Base-by-base conservation (phyloP, 2,329 filamentous ascomycete species). In the Diaporthe capsici region DNA sequence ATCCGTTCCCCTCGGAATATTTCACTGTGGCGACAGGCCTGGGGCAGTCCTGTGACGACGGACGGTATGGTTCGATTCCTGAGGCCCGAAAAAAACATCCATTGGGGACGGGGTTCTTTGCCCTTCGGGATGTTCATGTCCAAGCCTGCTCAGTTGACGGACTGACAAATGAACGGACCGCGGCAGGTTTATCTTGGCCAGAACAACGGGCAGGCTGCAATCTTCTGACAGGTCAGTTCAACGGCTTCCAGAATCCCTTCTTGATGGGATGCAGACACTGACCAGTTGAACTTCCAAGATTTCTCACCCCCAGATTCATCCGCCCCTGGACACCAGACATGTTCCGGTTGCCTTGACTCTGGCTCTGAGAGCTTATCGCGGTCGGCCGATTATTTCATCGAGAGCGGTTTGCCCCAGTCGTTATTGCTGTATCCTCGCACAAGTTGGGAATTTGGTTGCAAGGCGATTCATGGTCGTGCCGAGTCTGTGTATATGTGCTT, bases 101-200 rank as follows among this genome's bases (percentile, higher is more conserved):
- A 28, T 10, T 28, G 51, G 51, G 51, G 12, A 53, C n/a, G 51
- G 51, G 51, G 51, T 53, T 28, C 51, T 53, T 53, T 53, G n/a
- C 51, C 51, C 49, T 51, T 53, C 15, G n/a, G n/a, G 51, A n/a
- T 17, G n/a, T 42, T 63, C 58, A 63, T 63, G 8, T 44, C 58
- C 58, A 44, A 63, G 37, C 58, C 58, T 63, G 15, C 58, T 63
- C 58, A 63, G 51, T 63, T 39, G 58, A 63, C 58, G 37, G 44
- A 60, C 37, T 44, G 58, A 63, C 58, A 12, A 44, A 63, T 44
- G 58, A 44, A 63, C 58, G 12, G 37, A 63, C 58, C 58, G 13
- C n/a, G n/a, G 58, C n/a, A 44, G 58, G 13, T 44, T 44, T 28
- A 28, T 42, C 6, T 28, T 12, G 58, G 7, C n/a, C 37, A 44